phyloP scores from a whole-genome alignment of 2,329 filamentous ascomycete species.

The Colletotrichum plurivorum region DNA sequence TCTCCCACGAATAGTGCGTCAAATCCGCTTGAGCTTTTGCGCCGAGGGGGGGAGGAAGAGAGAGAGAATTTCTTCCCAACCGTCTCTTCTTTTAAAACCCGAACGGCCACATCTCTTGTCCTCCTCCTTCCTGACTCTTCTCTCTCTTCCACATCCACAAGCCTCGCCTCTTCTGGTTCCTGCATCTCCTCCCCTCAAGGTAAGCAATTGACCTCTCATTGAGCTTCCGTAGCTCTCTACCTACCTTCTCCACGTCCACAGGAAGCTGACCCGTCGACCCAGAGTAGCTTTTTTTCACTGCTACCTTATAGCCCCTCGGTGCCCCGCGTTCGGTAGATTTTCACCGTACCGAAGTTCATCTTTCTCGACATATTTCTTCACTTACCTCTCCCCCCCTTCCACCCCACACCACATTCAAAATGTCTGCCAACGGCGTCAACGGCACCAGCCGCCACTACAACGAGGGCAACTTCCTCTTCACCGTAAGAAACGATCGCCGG shows the following conservation, averaged over 20 bases:
- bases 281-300: slow-evolving; percentile 30
- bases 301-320: slow-evolving; percentile 47
- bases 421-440: slow-evolving; percentile 69
- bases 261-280: slow-evolving; percentile 23
- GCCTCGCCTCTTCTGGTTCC: slow-evolving; percentile 5
- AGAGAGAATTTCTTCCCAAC: slow-evolving; percentile 34
- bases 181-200: slow-evolving; percentile 1
- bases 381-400: slow-evolving; percentile 34
- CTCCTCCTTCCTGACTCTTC: slow-evolving; percentile 29
- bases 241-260: slow-evolving; percentile 9
- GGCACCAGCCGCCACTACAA: slow-evolving; percentile 65
- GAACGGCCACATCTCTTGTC: slow-evolving; percentile 30
- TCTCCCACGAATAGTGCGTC: slow-evolving; percentile 37
- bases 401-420: slow-evolving; percentile 60
- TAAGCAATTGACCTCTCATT: slow-evolving; percentile 23
- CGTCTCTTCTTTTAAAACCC: slow-evolving; percentile 41
- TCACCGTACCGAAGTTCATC: slow-evolving; percentile 42
- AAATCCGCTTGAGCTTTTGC: slow-evolving; percentile 38
- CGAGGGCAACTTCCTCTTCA: slow-evolving; percentile 86
- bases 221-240: slow-evolving; percentile 6
- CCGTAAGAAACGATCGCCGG: slow-evolving; percentile 61
- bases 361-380: slow-evolving; percentile 42
- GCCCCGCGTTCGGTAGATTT: slow-evolving; percentile 42
- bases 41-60: slow-evolving; percentile 9
- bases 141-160: slow-evolving; percentile 26